Conservation (phyloP, 805 yeast genomes). For the Candida sithepensis region DNA sequence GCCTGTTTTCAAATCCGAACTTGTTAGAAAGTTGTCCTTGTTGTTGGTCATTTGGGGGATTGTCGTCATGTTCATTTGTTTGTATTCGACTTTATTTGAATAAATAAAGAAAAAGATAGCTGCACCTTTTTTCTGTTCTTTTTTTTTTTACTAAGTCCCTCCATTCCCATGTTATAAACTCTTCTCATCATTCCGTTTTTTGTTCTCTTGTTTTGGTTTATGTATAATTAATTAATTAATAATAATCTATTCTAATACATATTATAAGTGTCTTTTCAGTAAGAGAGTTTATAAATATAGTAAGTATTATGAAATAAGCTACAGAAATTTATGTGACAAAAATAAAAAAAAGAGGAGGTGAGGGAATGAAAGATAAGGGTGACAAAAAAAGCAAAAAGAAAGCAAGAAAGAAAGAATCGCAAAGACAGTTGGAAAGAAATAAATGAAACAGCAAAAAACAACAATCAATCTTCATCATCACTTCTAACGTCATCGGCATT, state of each 20-base stretch:
- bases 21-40: slow-evolving; percentile 28
- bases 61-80: slow-evolving; percentile 50
- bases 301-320: not conserved
- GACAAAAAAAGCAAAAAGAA: not conserved
- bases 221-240: not conserved
- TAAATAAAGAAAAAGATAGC: slow-evolving; percentile 9
- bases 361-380: not conserved
- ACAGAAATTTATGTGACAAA: not conserved
- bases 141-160: not conserved
- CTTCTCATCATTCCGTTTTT: not conserved
- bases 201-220: not conserved
- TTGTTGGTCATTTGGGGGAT: slow-evolving; percentile 50
- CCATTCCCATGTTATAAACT: too few relatives aligned
- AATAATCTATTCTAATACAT: not conserved
- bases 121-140: not conserved
- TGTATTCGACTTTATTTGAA: slow-evolving; percentile 45
- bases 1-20: slow-evolving; percentile 19
- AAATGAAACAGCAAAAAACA: not conserved
- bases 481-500: slow-evolving; percentile 87
- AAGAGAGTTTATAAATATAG: not conserved
- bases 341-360: not conserved
- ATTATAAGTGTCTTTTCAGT: not conserved
- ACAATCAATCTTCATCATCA: slow-evolving; percentile 59
- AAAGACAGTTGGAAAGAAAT: not conserved
- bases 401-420: not conserved